Conservation (phyloP, 441 rosid genomes). For the Kokia cookei region DNA sequence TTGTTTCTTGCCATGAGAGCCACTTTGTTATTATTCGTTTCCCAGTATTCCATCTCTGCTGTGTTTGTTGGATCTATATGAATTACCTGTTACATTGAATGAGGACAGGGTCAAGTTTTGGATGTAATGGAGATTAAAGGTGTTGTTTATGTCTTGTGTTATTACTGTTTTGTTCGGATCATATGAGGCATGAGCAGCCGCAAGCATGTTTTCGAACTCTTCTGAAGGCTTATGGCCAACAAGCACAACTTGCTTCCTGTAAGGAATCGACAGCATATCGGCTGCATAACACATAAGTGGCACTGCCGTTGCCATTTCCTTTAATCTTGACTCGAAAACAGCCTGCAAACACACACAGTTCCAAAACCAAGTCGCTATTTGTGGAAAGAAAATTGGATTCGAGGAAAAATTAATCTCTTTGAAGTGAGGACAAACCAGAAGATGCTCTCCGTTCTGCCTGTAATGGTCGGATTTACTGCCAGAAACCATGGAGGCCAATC, state of each 20-base stretch:
- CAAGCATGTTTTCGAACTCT: conserved; percentile 64
- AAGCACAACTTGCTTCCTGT: conserved; percentile 60
- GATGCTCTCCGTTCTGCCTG: conserved; percentile 66
- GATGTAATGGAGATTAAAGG: background rate
- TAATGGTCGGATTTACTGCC: conserved; percentile 50
- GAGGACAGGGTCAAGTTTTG: background rate
- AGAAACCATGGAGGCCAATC: conserved; percentile 65
- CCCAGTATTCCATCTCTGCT: conserved; percentile 80
- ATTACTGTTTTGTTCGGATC: conserved; percentile 75
- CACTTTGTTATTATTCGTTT: conserved; percentile 44
- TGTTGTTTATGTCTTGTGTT: conserved; percentile 4
- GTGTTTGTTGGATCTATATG: conserved; percentile 59
- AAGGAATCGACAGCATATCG: conserved; percentile 56
- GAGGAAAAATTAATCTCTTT: background rate
- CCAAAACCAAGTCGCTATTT: background rate
- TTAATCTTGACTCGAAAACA: conserved; percentile 67
- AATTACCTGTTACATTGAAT: conserved; percentile 48
- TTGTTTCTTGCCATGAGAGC: conserved; percentile 63
- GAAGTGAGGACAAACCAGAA: conserved; percentile 41
- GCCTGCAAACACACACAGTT: conserved; percentile 35
- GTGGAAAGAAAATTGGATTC: background rate
- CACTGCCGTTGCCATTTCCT: conserved; percentile 77
- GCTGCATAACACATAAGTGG: conserved; percentile 93
- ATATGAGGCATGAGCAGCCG: conserved; percentile 64
- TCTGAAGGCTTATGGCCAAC: conserved; percentile 49